Conservation (phyloP, 345 rosid species). For the Sisymbrium irio region DNA sequence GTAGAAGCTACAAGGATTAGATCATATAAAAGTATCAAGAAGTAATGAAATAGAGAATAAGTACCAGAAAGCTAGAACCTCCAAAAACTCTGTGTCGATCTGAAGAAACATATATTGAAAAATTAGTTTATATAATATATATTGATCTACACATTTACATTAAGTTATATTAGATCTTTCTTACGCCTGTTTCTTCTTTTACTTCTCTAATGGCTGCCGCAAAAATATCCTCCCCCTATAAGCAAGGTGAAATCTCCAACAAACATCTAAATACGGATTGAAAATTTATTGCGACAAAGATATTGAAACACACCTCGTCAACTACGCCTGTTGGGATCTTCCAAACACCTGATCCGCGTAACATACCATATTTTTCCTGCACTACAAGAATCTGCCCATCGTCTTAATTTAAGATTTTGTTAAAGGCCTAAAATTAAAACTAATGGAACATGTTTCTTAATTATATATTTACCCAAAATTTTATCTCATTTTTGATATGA, state of each 20-base stretch:
- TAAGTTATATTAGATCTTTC: slow-evolving; percentile 20
- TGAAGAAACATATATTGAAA: slow-evolving; percentile 32
- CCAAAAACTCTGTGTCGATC: slow-evolving; percentile 68
- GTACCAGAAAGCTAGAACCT: slow-evolving; percentile 73
- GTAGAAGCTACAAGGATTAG: not conserved
- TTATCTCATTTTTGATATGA: not conserved
- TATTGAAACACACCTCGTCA: slow-evolving; percentile 50
- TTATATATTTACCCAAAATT: not conserved
- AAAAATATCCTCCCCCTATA: slow-evolving; percentile 72
- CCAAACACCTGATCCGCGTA: slow-evolving; percentile 62
- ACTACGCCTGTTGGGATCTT: slow-evolving; percentile 88
- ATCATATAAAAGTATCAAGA: not conserved
- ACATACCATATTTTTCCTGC: slow-evolving; percentile 65
- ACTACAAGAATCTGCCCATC: slow-evolving; percentile 64
- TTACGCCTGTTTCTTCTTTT: slow-evolving; percentile 85
- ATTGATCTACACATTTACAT: not conserved
- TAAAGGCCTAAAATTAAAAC: not conserved
- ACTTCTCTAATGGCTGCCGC: slow-evolving; percentile 70
- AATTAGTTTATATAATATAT: not conserved
- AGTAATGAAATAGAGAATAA: not conserved
- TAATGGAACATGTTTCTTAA: not conserved
- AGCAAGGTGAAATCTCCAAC: not conserved
- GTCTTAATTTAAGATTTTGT: not conserved
- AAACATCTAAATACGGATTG: not conserved
- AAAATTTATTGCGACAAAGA: not conserved